Percentiles rank a stretch among this genome's conserved stretches.
These are phyloP conservation scores for Waltergamsia citrina DNA, from an alignment of 2,329 filamentous ascomycete genomes.

Conservation along the genomic window DNA sequence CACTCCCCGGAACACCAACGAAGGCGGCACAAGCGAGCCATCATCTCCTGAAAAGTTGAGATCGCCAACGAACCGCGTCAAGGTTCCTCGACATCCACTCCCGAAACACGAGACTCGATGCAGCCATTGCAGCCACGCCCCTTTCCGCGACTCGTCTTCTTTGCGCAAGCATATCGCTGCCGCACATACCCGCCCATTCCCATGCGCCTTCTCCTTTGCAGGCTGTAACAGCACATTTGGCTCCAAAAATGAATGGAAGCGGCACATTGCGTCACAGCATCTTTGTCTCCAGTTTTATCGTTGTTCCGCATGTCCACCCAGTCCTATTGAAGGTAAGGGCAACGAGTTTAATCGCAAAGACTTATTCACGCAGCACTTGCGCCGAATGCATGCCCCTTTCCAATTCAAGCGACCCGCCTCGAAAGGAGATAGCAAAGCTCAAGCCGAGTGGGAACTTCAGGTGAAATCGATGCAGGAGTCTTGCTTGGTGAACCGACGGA, in stretches of 20 bases:
- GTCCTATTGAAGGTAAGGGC: constrained; percentile 43
- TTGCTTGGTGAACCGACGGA: constrained; percentile 62
- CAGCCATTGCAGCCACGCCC: constrained; percentile 50
- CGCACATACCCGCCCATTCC: constrained; percentile 64
- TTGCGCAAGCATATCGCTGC: constrained; percentile 59
- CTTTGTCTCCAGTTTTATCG: constrained; percentile 60
- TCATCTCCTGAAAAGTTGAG: constrained; percentile 9
- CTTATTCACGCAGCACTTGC: constrained; percentile 87
- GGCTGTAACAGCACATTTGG: constrained; percentile 77
- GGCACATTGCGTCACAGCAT: constrained; percentile 87
- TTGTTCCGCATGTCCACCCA: constrained; percentile 50
- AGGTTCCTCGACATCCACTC: constrained; percentile 34
- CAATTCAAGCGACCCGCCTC: constrained; percentile 48
- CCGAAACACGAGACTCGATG: constrained; percentile 54
- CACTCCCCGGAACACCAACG: constrained; percentile 4
- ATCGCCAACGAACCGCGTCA: constrained; percentile 27
- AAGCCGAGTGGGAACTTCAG: constrained; percentile 53
- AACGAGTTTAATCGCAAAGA: constrained; percentile 90
- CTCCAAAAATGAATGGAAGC: constrained; percentile 97
- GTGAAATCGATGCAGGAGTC: constrained; percentile 63
- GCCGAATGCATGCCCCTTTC: constrained; percentile 81
- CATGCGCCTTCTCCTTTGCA: constrained; percentile 77
- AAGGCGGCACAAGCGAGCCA: constrained; percentile 13
- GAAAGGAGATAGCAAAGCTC: constrained; percentile 49
- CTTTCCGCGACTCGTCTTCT: constrained; percentile 59